These are phyloP conservation scores for Ligustrum vulgare DNA, from an alignment of 257 asterid genomes.

Conservation along the genomic window DNA sequence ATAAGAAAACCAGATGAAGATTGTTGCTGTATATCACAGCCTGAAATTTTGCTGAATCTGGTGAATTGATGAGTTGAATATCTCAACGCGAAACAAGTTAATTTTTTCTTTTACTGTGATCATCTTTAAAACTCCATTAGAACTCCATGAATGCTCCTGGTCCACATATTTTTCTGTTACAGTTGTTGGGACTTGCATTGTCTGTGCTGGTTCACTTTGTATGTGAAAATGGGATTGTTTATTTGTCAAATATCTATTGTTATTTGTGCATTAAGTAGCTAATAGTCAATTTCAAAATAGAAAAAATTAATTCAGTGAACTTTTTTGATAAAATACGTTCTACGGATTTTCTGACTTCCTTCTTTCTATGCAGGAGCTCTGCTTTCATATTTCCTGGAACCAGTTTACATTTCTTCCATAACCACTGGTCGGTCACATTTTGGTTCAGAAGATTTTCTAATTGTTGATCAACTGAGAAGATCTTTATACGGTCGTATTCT, in stretches of 20 bases:
- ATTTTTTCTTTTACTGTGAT: not conserved
- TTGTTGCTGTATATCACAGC: slow-evolving; percentile 5
- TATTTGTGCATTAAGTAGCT: not conserved
- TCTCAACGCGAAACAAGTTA: not conserved
- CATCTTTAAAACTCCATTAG: not conserved
- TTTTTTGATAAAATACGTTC: not conserved
- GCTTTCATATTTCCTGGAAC: slow-evolving; percentile 78
- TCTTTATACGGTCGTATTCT: slow-evolving; percentile 57
- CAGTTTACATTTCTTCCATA: slow-evolving; percentile 71
- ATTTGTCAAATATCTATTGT: slow-evolving; percentile 6
- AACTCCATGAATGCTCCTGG: not conserved
- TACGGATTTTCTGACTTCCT: slow-evolving; percentile 7
- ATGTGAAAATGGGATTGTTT: slow-evolving; percentile 16
- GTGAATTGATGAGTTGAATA: not conserved
- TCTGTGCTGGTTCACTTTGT: slow-evolving; percentile 10
- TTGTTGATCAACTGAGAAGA: slow-evolving; percentile 43
- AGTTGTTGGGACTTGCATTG: not conserved
- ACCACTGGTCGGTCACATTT: slow-evolving; percentile 59
- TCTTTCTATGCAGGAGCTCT: slow-evolving; percentile 61
- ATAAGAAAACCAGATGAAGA: not conserved
- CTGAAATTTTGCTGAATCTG: slow-evolving; percentile 8
- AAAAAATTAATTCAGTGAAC: not conserved
- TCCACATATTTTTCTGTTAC: not conserved
- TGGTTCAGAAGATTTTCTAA: slow-evolving; percentile 28
- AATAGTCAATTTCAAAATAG: not conserved